Evolutionary conservation across 148 eudicot species (phyloP).

Genomic region (Vaccinium myrtillus): DNA sequence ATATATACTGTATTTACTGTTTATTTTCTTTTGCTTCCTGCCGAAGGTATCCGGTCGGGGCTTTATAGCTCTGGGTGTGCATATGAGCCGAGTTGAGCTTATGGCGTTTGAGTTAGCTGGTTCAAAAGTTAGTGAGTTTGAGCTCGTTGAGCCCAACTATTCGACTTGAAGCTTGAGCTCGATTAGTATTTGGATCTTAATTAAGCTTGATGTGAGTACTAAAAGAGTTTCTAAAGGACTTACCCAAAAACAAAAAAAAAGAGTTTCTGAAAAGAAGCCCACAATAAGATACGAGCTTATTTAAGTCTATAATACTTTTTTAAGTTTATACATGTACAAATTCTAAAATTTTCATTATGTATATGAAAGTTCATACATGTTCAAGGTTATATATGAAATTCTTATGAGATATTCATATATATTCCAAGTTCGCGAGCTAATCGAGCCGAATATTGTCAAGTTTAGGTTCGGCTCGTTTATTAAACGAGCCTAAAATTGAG

Average conservation of each 20-base stretch:
- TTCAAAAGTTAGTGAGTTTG: neutral
- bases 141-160: neutral
- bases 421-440: too few relatives aligned
- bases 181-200: neutral
- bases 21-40: neutral
- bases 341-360: too few relatives aligned
- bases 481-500: too few relatives aligned
- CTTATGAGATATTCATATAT: too few relatives aligned
- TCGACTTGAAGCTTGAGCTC: neutral
- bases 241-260: neutral
- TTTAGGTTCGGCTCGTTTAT: too few relatives aligned
- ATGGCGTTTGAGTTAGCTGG: neutral
- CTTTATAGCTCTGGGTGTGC: neutral
- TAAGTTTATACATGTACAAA: too few relatives aligned
- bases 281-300: neutral
- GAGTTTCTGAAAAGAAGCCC: neutral
- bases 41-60: neutral
- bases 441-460: too few relatives aligned
- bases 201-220: neutral
- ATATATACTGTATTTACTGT: neutral
- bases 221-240: neutral
- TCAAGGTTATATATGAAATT: too few relatives aligned
- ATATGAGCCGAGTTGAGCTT: neutral
- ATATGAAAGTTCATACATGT: too few relatives aligned
- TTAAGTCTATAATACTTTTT: too few relatives aligned